phyloP scores from a whole-genome alignment of 2,329 filamentous ascomycete genomes.

The Periglandula ipomoeae region DNA sequence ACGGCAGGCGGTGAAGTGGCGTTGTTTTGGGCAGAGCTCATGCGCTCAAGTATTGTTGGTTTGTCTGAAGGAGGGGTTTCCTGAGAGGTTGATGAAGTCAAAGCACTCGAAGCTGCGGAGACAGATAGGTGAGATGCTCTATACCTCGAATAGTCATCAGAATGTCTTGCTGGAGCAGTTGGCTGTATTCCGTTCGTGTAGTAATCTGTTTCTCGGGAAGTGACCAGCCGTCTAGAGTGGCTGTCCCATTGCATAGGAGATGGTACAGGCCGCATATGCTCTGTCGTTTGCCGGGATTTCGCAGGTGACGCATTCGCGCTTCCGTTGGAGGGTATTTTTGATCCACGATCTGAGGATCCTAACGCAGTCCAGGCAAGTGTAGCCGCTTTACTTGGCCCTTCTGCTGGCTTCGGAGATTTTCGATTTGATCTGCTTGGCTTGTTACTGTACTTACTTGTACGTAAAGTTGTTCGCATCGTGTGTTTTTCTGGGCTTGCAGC shows the following conservation, averaged over 20 bases:
- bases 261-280: slow-evolving; percentile 23
- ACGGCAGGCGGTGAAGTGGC: slow-evolving; percentile 2
- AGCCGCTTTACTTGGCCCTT: slow-evolving; percentile 54
- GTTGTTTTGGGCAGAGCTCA: slow-evolving; percentile 6
- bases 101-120: slow-evolving; percentile 47
- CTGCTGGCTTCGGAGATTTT: slow-evolving; percentile 30
- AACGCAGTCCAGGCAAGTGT: slow-evolving; percentile 51
- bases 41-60: slow-evolving; percentile 12
- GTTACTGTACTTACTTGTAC: slow-evolving; percentile 37
- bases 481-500: slow-evolving; percentile 52
- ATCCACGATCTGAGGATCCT: slow-evolving; percentile 28
- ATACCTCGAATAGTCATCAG: slow-evolving; percentile 29
- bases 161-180: slow-evolving; percentile 24
- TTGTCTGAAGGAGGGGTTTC: slow-evolving; percentile 14
- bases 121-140: slow-evolving; percentile 40
- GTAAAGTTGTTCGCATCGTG: slow-evolving; percentile 52
- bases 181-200: slow-evolving; percentile 18
- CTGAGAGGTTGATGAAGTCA: slow-evolving; percentile 27
- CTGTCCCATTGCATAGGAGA: slow-evolving; percentile 42
- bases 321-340: slow-evolving; percentile 18
- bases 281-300: slow-evolving; percentile 19
- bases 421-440: slow-evolving; percentile 30
- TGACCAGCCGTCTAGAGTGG: slow-evolving; percentile 42
- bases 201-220: slow-evolving; percentile 25
- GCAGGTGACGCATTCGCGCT: slow-evolving; percentile 12